Conservation (phyloP, 805 yeast genomes). For the Ogataea polymorpha region DNA sequence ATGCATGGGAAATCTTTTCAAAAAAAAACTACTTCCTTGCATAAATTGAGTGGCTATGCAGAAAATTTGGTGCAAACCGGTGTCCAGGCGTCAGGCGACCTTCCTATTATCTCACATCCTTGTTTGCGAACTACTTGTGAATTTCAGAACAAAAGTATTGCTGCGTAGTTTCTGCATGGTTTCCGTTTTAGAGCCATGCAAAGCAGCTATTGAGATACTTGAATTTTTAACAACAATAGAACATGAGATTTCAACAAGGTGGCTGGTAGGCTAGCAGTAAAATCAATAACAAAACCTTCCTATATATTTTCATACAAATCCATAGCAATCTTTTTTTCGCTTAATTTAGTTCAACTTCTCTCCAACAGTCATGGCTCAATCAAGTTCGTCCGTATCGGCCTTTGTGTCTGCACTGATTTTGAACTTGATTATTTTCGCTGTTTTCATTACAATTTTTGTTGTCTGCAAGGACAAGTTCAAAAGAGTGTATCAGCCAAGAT, state of each 20-base stretch:
- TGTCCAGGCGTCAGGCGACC: neutral
- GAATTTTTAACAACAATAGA: conserved; percentile 2
- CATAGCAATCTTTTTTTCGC: neutral
- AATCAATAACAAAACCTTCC: conserved; percentile 3
- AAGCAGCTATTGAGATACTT: conserved; percentile 3
- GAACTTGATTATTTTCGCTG: conserved; percentile 39
- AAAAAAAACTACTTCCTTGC: neutral
- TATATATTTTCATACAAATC: conserved; percentile 1
- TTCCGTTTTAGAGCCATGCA: neutral
- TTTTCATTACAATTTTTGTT: conserved; percentile 41
- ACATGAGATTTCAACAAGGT: conserved; percentile 4
- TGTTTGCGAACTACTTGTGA: neutral
- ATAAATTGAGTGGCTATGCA: neutral
- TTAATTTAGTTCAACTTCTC: neutral
- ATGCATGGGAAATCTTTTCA: conserved; percentile 1
- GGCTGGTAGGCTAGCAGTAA: conserved; percentile 5
- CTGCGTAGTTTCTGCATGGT: neutral
- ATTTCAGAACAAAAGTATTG: neutral
- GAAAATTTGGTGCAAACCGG: neutral
- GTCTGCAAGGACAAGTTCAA: conserved; percentile 40
- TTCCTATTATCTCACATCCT: neutral
- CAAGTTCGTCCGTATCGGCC: conserved; percentile 43
- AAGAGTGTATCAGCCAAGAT: conserved; percentile 54
- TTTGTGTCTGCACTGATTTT: conserved; percentile 48
- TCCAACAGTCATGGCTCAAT: conserved; percentile 5